Conservation (phyloP, 2,329 filamentous ascomycete species). For the Beauveria australis region DNA sequence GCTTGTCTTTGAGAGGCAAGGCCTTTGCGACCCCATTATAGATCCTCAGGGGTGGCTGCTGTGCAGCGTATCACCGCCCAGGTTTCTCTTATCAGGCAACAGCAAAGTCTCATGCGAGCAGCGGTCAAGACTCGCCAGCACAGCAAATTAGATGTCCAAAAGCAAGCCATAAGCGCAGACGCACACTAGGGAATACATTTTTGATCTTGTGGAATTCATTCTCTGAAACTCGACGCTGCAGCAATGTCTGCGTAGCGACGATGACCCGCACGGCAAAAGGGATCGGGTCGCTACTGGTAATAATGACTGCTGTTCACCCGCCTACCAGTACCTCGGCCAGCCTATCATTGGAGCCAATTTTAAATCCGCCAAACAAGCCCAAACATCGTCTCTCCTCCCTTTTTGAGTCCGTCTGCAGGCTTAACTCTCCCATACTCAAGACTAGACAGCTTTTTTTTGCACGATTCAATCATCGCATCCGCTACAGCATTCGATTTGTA, state of each 20-base stretch:
- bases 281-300: not conserved
- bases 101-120: not conserved
- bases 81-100: not conserved
- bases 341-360: conserved; percentile 6
- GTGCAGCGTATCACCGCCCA: too few species aligned
- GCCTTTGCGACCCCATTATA: too few species aligned
- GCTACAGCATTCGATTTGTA: not conserved
- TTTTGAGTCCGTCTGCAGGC: not conserved
- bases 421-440: not conserved
- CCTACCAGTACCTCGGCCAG: not conserved
- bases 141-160: too few species aligned
- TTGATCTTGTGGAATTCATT: too few species aligned
- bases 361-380: conserved; percentile 1
- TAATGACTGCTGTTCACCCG: too few species aligned
- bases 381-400: not conserved
- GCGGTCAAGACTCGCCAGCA: not conserved
- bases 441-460: not conserved
- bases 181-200: too few species aligned
- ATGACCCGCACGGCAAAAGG: not conserved
- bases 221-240: too few species aligned
- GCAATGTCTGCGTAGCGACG: not conserved
- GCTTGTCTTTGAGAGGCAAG: too few species aligned
- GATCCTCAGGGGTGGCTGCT: too few species aligned
- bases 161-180: too few species aligned
- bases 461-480: not conserved